Evolutionary conservation across 306 rosid species (phyloP), one percentile per base, ranked within the genome.

Genomic region (Gleditsia sinensis): DNA sequence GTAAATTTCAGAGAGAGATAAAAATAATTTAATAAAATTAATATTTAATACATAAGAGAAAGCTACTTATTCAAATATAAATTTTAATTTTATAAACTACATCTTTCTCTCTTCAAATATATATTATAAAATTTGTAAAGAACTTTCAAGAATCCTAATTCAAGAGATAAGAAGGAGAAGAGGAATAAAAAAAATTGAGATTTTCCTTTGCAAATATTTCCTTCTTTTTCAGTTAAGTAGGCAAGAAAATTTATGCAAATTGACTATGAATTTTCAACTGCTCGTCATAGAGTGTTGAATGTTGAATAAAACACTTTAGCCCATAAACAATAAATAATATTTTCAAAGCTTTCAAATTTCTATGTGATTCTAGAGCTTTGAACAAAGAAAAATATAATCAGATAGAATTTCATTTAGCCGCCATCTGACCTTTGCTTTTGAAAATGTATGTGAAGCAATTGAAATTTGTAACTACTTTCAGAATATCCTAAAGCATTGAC

Each of bases 401-500:
- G 55, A 27, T 14, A 66, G 55, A 61, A 40, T 72, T 56, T 25
- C 4, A 46, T 54, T 37, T 71, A 60, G 67, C 72, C 63, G 51
- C 49, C 28, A 33, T 59, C 43, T 28, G 63, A 71, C 78, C 71
- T 58, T 72, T 66, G 45, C 40, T 37, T 11, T 32, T 16, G 28
- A 39, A 66, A 48, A 76, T 72, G 5, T 1, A 34, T 34, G 25
- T n/a, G 39, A n/a, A 16, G 24, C 16, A 19, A 19, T 61, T 19
- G 19, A 48, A 34, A 34, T 34, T 53, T 53, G 25, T 14, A 54
- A 39, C 50, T 19, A 60, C 32, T 63, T 69, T 62, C 33, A n/a
- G 66, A 60, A 32, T 58, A 2, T 66, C 43, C 58, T 9, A 10
- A 70, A 71, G 46, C 25, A 69, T 68, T 68, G 76, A 75, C 36